phyloP scores from a whole-genome alignment of 2,329 filamentous ascomycete genomes.

The Ambrosiella xylebori region DNA sequence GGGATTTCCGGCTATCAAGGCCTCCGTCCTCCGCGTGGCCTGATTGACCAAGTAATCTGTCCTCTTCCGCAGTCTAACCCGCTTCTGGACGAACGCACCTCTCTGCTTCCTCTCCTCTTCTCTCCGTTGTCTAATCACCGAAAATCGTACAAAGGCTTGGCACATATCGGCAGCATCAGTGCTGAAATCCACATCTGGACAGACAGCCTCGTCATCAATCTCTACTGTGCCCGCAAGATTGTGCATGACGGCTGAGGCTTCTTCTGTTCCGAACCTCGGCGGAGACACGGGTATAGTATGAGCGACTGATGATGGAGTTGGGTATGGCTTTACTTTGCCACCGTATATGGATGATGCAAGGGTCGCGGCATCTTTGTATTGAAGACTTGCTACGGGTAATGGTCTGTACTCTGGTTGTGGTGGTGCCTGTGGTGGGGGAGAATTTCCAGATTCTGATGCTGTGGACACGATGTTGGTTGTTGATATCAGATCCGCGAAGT shows the following conservation, averaged over 20 bases:
- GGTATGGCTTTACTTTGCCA: not conserved
- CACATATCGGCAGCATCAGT: not conserved
- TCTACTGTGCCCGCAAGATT: not conserved
- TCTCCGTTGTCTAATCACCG: not conserved
- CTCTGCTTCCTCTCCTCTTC: not conserved
- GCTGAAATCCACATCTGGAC: not conserved
- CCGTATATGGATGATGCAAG: not conserved
- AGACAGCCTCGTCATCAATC: not conserved
- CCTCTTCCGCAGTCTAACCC: not conserved
- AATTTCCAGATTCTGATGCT: too few relatives aligned
- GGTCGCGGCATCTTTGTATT: not conserved
- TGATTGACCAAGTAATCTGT: not conserved
- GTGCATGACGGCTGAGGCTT: not conserved
- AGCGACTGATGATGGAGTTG: not conserved
- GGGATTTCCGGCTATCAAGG: not conserved
- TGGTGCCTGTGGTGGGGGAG: too few relatives aligned
- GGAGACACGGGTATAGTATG: not conserved
- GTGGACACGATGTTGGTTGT: too few relatives aligned
- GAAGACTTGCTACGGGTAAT: not conserved
- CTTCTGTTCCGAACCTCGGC: not conserved
- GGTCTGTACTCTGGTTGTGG: not conserved
- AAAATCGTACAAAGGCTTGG: not conserved
- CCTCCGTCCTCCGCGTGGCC: not conserved
- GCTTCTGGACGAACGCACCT: constrained; percentile 1
- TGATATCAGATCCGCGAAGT: too few relatives aligned